These are phyloP conservation scores for Xylaria scruposa DNA, from an alignment of 495 filamentous ascomycete genomes.

Conservation along the genomic window DNA sequence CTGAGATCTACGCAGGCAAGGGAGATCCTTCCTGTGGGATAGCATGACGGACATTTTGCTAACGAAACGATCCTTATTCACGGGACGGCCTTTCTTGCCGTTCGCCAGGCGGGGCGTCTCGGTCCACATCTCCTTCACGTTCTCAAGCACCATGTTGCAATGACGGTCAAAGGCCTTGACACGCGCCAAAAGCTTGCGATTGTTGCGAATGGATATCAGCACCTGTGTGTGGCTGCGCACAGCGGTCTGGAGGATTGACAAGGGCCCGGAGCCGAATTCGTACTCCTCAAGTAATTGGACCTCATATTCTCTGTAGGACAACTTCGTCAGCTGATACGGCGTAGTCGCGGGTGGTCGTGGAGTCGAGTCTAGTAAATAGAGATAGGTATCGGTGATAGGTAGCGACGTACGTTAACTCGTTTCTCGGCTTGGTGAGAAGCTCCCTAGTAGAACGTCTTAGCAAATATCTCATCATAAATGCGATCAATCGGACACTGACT, in stretches of 20 bases:
- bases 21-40: neutral
- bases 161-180: constrained; percentile 61
- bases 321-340: constrained; percentile 24
- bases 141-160: constrained; percentile 94
- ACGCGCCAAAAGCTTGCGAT: constrained; percentile 77
- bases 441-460: constrained; percentile 61
- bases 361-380: neutral
- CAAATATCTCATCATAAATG: constrained; percentile 27
- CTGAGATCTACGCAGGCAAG: neutral
- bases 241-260: constrained; percentile 94
- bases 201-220: constrained; percentile 86
- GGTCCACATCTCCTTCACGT: constrained; percentile 99
- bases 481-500: constrained; percentile 56
- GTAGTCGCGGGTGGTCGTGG: constrained; percentile 2
- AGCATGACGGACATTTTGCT: constrained; percentile 84
- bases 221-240: constrained; percentile 85
- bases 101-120: constrained; percentile 79
- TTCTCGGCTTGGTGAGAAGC: constrained; percentile 78
- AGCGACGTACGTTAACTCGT: constrained; percentile 75
- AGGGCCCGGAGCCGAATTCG: constrained; percentile 82
- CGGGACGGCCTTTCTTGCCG: constrained; percentile 85
- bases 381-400: neutral
- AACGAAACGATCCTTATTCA: constrained; percentile 98
- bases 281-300: constrained; percentile 86
- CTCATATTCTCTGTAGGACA: constrained; percentile 77